phyloP scores from a whole-genome alignment of 2,329 filamentous ascomycete species.

The Arthrinium puccinioides region DNA sequence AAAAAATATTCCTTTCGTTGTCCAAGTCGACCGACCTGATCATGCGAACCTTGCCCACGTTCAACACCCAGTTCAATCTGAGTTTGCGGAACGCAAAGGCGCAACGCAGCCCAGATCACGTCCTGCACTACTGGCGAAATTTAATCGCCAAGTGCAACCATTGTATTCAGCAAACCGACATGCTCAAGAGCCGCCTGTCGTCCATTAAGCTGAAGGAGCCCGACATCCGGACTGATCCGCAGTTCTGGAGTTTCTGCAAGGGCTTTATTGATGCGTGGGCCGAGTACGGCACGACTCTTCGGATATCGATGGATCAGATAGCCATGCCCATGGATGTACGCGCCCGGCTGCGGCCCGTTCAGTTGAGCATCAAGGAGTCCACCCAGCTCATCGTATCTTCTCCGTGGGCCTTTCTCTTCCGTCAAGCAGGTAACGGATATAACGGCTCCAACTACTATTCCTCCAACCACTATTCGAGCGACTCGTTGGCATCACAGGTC shows the following conservation, averaged over 20 bases:
- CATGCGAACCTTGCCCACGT: slow-evolving; percentile 61
- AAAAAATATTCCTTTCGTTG: slow-evolving; percentile 72
- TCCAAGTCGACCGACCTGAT: slow-evolving; percentile 68
- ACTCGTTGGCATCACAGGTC: slow-evolving; percentile 15
- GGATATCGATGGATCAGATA: slow-evolving; percentile 42
- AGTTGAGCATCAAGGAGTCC: slow-evolving; percentile 76
- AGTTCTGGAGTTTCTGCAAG: slow-evolving; percentile 67
- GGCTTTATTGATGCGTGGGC: slow-evolving; percentile 65
- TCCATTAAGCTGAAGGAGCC: slow-evolving; percentile 82
- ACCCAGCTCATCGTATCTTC: slow-evolving; percentile 60
- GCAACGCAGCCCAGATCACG: slow-evolving; percentile 49
- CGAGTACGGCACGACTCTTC: slow-evolving; percentile 56
- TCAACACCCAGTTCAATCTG: slow-evolving; percentile 58
- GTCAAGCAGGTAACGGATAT: slow-evolving; percentile 18
- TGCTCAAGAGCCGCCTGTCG: slow-evolving; percentile 65
- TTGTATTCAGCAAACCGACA: slow-evolving; percentile 66
- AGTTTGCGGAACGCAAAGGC: slow-evolving; percentile 58
- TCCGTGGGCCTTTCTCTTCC: slow-evolving; percentile 44
- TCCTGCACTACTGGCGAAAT: slow-evolving; percentile 59
- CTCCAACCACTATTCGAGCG: slow-evolving; percentile 25
- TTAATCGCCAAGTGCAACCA: slow-evolving; percentile 66
- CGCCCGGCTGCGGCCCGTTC: slow-evolving; percentile 68
- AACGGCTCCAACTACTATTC: slow-evolving; percentile 16
- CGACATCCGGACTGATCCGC: slow-evolving; percentile 55
- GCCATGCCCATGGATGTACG: slow-evolving; percentile 61